Base-by-base conservation (phyloP, 1,284 basidiomycete genomes). In the Rhizoctonia solani region DNA sequence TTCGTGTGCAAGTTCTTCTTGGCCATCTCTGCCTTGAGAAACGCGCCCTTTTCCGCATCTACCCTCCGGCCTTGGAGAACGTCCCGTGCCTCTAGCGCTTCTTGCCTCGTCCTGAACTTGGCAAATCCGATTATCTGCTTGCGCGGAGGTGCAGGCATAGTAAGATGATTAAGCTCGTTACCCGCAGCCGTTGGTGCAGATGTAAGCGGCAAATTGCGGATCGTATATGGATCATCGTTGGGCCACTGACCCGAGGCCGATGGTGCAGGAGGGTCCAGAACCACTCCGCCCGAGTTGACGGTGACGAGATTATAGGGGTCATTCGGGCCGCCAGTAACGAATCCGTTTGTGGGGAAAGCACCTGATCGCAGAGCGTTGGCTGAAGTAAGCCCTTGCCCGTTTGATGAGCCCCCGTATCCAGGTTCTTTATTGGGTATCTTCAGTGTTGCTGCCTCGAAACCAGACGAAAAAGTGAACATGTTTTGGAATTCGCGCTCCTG, bases 1-100 rank as follows among this genome's bases (percentile, higher is more conserved):
- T 95, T 95, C 23, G 94, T 97, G 76, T 99, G 96, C 50, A 99
- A 77, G 75, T 99, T 98, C 85, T 99, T 99, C 86, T 99, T 99
- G 41, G 96, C 96, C 93, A 99, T 98, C 79, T 99, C 97, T 16
- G 96, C 96, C 77, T 98, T 99, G 58, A 99, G 79, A 0, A 96
- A 90, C 5, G 92, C 89, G 8, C 95, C 95, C 72, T 94, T 94
- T 76, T 98, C 91, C n/a, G 91, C 86, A 75, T 98, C 96, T 34
- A 99, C 91, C 63, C 93, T 86, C 58, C 91, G 85, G 1, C 96
- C 95, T 76, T 97, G 95, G 5, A 99, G 81, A 4, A 88, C 83
- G 74, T 99, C 96, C 29, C 92, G 83, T 8, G 97, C 96, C 13
- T 88, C 87, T 0, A 98, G 77, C 0, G 96, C 96, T 73, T 96